Conservation (phyloP, 257 asterid species). For the Solanum virginianum region DNA sequence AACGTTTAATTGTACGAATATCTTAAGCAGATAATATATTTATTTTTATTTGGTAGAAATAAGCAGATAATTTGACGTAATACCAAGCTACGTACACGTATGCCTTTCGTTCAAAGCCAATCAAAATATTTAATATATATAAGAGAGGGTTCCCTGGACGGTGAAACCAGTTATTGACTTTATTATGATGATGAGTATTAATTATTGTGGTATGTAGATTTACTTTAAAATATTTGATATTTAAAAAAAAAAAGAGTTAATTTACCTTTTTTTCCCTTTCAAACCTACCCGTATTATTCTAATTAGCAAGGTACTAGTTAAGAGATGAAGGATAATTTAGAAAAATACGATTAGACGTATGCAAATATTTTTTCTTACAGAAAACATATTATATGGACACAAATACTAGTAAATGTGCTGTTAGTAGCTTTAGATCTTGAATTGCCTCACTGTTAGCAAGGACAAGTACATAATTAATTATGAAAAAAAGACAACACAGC, state of each 20-base stretch:
- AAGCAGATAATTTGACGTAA: not conserved
- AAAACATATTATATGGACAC: not conserved
- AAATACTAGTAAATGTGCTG: not conserved
- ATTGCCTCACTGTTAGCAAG: not conserved
- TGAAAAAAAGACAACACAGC: too few species aligned
- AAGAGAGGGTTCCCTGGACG: too few species aligned
- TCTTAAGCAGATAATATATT: not conserved
- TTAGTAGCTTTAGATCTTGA: not conserved
- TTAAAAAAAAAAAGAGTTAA: not conserved
- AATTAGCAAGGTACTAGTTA: not conserved
- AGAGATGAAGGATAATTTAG: not conserved
- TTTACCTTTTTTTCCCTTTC: not conserved
- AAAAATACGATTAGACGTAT: not conserved
- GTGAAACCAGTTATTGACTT: too few species aligned
- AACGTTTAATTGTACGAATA: not conserved
- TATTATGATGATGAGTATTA: not conserved
- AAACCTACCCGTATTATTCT: not conserved
- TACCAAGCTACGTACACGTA: not conserved
- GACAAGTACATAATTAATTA: not conserved
- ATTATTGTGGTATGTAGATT: not conserved
- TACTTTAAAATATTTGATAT: not conserved
- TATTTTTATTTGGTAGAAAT: too few species aligned
- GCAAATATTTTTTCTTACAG: not conserved
- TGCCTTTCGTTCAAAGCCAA: not conserved
- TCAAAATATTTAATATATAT: not conserved